These are phyloP conservation scores for Lactifluus hygrophoroides DNA, from an alignment of 768 basidiomycete species.

Conservation along the genomic window DNA sequence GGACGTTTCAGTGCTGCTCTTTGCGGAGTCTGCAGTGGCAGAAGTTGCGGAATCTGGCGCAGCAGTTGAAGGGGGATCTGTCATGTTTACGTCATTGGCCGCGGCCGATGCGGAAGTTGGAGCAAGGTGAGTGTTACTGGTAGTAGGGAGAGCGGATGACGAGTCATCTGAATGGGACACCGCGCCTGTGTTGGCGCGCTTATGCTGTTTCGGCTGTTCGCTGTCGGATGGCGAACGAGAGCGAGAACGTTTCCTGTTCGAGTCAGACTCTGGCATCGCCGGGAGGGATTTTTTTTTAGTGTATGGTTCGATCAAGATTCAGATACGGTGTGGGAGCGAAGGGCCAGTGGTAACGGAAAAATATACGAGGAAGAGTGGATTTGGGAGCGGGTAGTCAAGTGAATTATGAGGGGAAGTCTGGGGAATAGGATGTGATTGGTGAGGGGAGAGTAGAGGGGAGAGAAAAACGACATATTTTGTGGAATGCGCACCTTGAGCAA, in stretches of 20 bases:
- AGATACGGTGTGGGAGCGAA: conserved; percentile 29
- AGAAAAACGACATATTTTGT: conserved; percentile 17
- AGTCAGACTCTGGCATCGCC: conserved; percentile 82
- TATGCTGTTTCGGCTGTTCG: conserved; percentile 71
- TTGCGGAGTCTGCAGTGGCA: conserved; percentile 46
- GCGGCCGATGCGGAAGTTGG: conserved; percentile 30
- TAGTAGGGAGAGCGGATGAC: conserved; percentile 28
- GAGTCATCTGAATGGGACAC: conserved; percentile 37
- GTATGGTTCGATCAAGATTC: conserved; percentile 30
- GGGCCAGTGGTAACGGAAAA: conserved; percentile 26
- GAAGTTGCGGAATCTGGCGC: conserved; percentile 42
- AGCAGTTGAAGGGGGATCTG: conserved; percentile 32
- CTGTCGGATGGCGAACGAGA: conserved; percentile 79
- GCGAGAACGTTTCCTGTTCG: conserved; percentile 76
- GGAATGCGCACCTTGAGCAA: conserved; percentile 17
- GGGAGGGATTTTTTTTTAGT: conserved; percentile 29
- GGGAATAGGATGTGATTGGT: conserved; percentile 20
- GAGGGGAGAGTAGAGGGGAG: conserved; percentile 27
- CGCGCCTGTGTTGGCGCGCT: conserved; percentile 78
- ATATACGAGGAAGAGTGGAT: conserved; percentile 22
- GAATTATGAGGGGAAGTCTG: conserved; percentile 20
- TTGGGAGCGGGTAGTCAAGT: conserved; percentile 18
- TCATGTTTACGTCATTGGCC: conserved; percentile 58
- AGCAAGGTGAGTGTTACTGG: conserved; percentile 37
- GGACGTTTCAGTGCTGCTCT: conserved; percentile 29